Evolutionary conservation across 1,139 yeast genomes (phyloP), one percentile per base, ranked within the genome.

Genomic region (Kluyveromyces sp.): DNA sequence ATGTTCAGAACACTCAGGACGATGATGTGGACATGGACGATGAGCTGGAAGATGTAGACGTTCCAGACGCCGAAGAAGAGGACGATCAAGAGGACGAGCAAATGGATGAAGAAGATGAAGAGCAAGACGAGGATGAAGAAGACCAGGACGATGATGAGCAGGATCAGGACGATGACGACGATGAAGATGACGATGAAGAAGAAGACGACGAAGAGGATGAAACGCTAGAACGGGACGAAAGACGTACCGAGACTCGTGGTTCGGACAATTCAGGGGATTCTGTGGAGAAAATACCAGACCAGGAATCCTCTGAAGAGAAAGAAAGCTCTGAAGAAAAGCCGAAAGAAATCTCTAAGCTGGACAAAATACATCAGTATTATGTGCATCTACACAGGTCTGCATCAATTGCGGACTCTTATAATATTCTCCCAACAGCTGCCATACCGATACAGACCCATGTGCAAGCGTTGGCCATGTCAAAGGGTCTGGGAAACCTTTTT

Each of bases 401-500:
- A 1, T 62, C 64, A 40, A 41, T 63, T 1, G 77, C 83, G 0
- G 67, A 70, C 1, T 65, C 68, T 2, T 78, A 77, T 49, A 84
- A 78, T 44, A 75, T 83, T 1, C 64, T 71, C 30, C 92, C 94
- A 1, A 70, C 78, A 3, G 86, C 80, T 18, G 88, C 89, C 4
- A 78, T 83, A 7, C 89, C 89, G 1, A 80, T 80, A 51, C 68
- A 84, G 2, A 64, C 81, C 0, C 78, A 79, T 41, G 79, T 94
- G 36, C 88, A 88, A 63, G 74, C 94, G 6, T 58, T 92, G 42
- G 83, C 94, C 6, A 70, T 88, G 44, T 77, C 95, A 1, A 78
- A 77, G 57, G 95, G 95, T 7, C 82, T 92, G 39, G 82, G 82
- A 58, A 89, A 89, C 83, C 71, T 92, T 44, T 80, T 89, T 56